Conservation (phyloP, 768 basidiomycete species). For the Galerina marginata region DNA sequence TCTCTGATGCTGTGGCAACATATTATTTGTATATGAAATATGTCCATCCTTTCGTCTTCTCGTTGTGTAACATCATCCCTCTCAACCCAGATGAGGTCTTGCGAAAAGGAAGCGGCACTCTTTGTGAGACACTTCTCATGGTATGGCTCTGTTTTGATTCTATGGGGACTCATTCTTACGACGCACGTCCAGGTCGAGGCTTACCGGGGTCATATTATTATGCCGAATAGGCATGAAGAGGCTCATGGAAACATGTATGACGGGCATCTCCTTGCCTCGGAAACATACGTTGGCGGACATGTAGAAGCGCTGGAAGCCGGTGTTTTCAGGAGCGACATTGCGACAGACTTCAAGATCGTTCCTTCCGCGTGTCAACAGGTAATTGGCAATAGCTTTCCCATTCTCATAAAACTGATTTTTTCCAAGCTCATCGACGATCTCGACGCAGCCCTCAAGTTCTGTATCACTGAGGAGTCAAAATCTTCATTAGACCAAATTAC, state of each 20-base stretch:
- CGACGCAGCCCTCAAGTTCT: conserved; percentile 90
- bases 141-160: conserved; percentile 47
- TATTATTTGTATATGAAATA: conserved; percentile 99
- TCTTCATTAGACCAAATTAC: conserved; percentile 80
- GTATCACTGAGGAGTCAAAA: conserved; percentile 85
- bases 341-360: conserved; percentile 93
- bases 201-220: conserved; percentile 88
- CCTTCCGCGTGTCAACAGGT: conserved; percentile 88
- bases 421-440: conserved; percentile 89
- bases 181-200: conserved; percentile 81
- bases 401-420: not conserved
- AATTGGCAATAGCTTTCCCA: not conserved
- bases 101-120: conserved; percentile 93
- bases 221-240: conserved; percentile 98
- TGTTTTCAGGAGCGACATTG: conserved; percentile 95
- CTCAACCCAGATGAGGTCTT: conserved; percentile 95
- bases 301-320: conserved; percentile 99
- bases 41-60: conserved; percentile 99
- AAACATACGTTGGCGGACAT: conserved; percentile 98
- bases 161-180: not conserved
- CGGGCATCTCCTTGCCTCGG: conserved; percentile 94
- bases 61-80: conserved; percentile 98
- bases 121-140: conserved; percentile 98
- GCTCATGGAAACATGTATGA: conserved; percentile 91
- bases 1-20: conserved; percentile 99